Conservation (phyloP, 768 basidiomycete species). For the Termitomyces eurrhizus region DNA sequence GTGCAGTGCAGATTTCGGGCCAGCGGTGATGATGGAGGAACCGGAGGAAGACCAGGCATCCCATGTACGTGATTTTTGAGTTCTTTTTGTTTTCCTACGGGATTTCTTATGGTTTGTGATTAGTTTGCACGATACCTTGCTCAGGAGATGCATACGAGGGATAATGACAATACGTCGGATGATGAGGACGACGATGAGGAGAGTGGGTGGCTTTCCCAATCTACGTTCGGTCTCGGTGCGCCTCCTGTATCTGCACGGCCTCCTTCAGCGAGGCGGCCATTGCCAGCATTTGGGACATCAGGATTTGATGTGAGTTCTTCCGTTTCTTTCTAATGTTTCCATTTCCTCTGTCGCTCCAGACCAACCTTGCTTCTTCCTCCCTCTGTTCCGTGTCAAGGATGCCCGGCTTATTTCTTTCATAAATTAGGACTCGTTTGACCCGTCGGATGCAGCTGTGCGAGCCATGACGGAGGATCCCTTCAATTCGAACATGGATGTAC, state of each 20-base stretch:
- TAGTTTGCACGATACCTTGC: slow-evolving; percentile 81
- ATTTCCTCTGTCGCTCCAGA: not conserved
- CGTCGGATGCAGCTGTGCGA: slow-evolving; percentile 28
- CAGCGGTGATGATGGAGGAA: slow-evolving; percentile 44
- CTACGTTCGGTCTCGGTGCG: slow-evolving; percentile 57
- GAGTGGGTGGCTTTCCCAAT: slow-evolving; percentile 77
- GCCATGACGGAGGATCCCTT: slow-evolving; percentile 48
- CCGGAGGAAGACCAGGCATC: slow-evolving; percentile 40
- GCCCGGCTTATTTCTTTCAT: not conserved
- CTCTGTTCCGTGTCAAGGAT: not conserved
- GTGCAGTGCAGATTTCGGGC: slow-evolving; percentile 65
- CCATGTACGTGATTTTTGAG: slow-evolving; percentile 32
- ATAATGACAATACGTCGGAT: slow-evolving; percentile 51
- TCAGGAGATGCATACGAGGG: slow-evolving; percentile 65
- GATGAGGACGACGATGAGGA: slow-evolving; percentile 77
- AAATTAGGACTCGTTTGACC: slow-evolving; percentile 51
- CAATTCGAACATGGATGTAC: slow-evolving; percentile 49
- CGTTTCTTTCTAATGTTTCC: not conserved
- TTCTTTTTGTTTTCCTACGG: not conserved
- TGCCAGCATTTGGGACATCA: slow-evolving; percentile 26
- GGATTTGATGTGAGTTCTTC: slow-evolving; percentile 52
- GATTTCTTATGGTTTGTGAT: slow-evolving; percentile 2
- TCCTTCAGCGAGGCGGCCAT: slow-evolving; percentile 39
- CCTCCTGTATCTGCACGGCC: slow-evolving; percentile 46
- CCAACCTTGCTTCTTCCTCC: not conserved